Base-by-base conservation (phyloP, 2,329 filamentous ascomycete genomes). In the Lanzia echinophila region DNA sequence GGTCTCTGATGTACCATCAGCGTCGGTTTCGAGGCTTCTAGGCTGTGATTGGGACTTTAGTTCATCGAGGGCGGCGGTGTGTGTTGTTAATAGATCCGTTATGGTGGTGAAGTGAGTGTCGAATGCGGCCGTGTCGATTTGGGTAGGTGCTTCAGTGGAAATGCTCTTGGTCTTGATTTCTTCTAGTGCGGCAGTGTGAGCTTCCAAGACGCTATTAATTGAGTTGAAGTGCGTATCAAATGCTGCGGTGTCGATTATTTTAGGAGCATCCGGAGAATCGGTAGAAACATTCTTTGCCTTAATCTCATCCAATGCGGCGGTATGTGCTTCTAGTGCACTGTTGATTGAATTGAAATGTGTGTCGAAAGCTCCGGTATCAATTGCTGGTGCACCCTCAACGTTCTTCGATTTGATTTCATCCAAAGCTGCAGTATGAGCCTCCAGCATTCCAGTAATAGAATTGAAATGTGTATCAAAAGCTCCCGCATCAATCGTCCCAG, bases 391-490 rank as follows among this genome's bases (percentile, higher is more conserved):
- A 7, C 12, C 6, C 22, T 22, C 20, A 10, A 3, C 5, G 24
- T 10, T 10, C 19, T 15, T 53, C 10, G 62, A 55, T 17, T 56
- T 55, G 34, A 62, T 54, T 11, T 57, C 58, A 5, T 46, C 33
- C 17, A 61, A 32, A 2, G 38, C 11, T 3, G 44, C 33, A 2
- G 28, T 19, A 11, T 60, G 55, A 4, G 36, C 17, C 8, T 56
- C 49, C 10, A 59, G 31, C 12, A 34, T 39, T 12, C 15, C 33
- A 20, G 15, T 47, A 39, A 59, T 58, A 5, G 55, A 56, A 43
- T 47, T 28, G 28, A 60, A 61, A 31, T 64, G 61, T 3, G 56
- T 52, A 46, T 62, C 56, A 12, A 65, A 50, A 13, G 54, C 57
- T 2, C 24, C 45, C 6, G 46, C 24, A 28, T 62, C 53, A 15